Percentiles rank a stretch among this genome's conserved stretches.
phyloP scores from a whole-genome alignment of 2,329 filamentous ascomycete species.

The Cladosporium sphaerospermum region DNA sequence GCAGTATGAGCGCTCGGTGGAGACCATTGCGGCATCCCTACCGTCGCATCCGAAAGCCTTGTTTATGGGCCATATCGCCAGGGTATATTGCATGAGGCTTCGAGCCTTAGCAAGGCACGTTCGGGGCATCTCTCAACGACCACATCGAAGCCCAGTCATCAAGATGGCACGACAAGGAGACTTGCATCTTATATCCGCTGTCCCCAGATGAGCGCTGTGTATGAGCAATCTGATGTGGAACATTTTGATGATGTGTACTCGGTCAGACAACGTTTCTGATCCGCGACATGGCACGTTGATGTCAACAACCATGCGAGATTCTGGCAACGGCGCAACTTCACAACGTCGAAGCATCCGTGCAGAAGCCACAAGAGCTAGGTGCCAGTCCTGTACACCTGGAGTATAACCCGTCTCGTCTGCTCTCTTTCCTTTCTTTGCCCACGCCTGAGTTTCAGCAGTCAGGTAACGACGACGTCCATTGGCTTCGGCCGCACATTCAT shows the following conservation, averaged over 20 bases:
- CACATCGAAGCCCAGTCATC: no score
- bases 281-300: conserved; percentile 1
- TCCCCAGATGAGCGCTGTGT: no score
- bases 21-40: no score
- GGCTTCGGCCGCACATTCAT: conserved; percentile 10
- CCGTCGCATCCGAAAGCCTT: no score
- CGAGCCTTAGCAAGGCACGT: no score
- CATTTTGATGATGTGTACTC: conserved; percentile 1
- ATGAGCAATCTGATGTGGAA: not conserved
- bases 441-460: no score
- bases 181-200: no score
- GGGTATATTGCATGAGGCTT: no score
- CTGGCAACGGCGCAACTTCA: conserved; percentile 3
- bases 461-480: conserved; percentile 4
- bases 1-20: no score
- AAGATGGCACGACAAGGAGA: no score
- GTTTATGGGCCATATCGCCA: no score
- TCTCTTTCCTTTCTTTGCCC: not conserved
- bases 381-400: not conserved
- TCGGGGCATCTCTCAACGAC: no score
- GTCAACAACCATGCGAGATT: not conserved
- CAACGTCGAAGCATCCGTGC: conserved; percentile 7
- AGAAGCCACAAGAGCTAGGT: not conserved
- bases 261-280: not conserved
- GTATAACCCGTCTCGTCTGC: not conserved